Evolutionary conservation across 768 basidiomycete genomes (phyloP).

Genomic region (Pilatotrama ljubarskyi): DNA sequence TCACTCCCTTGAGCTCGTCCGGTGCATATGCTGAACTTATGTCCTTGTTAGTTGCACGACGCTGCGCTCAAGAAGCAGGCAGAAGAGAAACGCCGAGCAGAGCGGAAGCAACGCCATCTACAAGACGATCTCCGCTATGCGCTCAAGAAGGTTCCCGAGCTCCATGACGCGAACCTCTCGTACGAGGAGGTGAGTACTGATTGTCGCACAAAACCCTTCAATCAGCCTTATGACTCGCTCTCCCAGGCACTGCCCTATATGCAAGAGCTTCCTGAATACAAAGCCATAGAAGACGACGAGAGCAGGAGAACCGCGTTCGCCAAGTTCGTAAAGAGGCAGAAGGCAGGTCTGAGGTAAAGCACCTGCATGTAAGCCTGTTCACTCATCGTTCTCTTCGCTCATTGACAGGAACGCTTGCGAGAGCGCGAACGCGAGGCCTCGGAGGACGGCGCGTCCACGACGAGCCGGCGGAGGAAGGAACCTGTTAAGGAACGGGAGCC

Average conservation of each 20-base stretch:
- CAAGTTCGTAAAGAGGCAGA: constrained; percentile 90
- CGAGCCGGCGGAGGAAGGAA: constrained; percentile 80
- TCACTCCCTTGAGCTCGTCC: constrained; percentile 7
- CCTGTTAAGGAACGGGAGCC: constrained; percentile 43
- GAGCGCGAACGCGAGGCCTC: constrained; percentile 55
- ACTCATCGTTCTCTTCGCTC: neutral
- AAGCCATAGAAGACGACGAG: constrained; percentile 87
- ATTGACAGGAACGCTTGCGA: constrained; percentile 69
- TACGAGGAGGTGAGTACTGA: constrained; percentile 80
- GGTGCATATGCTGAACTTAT: constrained; percentile 4
- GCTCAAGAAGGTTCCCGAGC: constrained; percentile 82
- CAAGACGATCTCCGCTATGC: constrained; percentile 98
- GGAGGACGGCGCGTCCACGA: constrained; percentile 80
- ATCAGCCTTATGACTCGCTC: neutral
- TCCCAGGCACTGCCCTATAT: constrained; percentile 75
- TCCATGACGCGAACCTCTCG: constrained; percentile 69
- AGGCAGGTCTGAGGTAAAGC: constrained; percentile 47
- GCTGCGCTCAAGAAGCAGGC: constrained; percentile 72
- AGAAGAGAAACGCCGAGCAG: constrained; percentile 84
- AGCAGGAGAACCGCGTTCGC: constrained; percentile 76
- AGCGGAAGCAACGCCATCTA: constrained; percentile 80
- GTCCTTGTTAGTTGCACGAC: constrained; percentile 59
- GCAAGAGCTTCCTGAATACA: constrained; percentile 81
- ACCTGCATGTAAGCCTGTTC: constrained; percentile 7
- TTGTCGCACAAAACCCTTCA: neutral